phyloP scores from a whole-genome alignment of 805 yeast genomes.

The Starmerella vitae region DNA sequence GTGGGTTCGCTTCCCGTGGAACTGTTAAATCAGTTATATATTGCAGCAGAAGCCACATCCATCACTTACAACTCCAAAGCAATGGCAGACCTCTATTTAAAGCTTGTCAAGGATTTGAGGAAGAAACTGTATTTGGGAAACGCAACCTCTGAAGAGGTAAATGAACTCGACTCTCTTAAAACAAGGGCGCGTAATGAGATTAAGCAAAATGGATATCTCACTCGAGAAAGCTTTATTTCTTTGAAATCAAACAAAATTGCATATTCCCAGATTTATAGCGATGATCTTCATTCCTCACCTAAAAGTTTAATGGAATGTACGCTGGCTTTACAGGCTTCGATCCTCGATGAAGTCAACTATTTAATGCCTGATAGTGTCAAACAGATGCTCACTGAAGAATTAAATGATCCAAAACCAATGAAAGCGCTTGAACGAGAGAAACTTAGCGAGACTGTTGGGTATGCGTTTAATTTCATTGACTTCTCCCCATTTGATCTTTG shows the following conservation, averaged over 20 bases:
- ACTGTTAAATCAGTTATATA: conserved; percentile 10
- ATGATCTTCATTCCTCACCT: neutral
- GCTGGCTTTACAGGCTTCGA: conserved; percentile 1
- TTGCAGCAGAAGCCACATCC: conserved; percentile 13
- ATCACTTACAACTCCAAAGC: conserved; percentile 15
- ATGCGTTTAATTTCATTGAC: conserved; percentile 8
- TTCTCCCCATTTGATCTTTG: neutral
- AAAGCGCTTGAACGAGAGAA: conserved; percentile 1
- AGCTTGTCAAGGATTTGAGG: neutral
- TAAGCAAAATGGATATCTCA: neutral
- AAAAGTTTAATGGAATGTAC: neutral
- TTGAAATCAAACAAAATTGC: neutral
- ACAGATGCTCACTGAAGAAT: neutral
- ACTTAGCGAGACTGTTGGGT: conserved; percentile 2
- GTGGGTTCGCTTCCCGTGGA: conserved; percentile 1
- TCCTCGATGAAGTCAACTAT: neutral
- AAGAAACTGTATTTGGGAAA: neutral
- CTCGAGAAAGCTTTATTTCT: neutral
- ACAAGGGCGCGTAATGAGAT: neutral
- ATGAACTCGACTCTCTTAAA: neutral
- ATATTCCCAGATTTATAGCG: neutral
- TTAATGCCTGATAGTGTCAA: neutral
- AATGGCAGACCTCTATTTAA: conserved; percentile 13
- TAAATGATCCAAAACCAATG: conserved; percentile 3
- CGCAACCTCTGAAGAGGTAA: neutral